Base-by-base conservation (phyloP, 108 stramenopile species). In the Cyclotella distinguenda region DNA sequence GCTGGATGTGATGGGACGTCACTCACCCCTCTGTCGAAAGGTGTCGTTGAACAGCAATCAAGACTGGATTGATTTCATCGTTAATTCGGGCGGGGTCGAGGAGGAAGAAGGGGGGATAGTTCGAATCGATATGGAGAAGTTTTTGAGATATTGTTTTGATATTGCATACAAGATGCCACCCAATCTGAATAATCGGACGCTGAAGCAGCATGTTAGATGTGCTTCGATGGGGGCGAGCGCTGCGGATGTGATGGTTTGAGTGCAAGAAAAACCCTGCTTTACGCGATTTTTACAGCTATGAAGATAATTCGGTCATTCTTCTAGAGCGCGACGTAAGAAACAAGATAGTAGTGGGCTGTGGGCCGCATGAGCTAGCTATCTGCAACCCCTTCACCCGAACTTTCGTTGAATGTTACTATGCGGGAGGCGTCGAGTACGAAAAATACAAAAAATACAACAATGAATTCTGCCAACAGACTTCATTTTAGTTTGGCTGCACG, bases 161-260 rank as follows among this genome's bases (percentile, higher is more conserved):
- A 64, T 77, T 34, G 75, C 75, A 6, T 77, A 64, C 39, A 77
- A 77, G 27, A 55, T 77, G 62, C 67, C 75, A 15, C 59, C 74
- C 23, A 47, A 21, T 42, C 53, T 51, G 27, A 28, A 21, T 5
- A 54, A 46, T 12, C 21, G 35, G 18, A 33, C 28, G 1, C 13
- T 33, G 2, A 34, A 27, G 1, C 8, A 13, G 9, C 52, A 56
- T 18, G 44, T 70, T 25, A 39, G 50, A n/a, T 13, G 25, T 32
- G 38, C 45, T 22, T 35, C 49, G 2, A 25, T 51, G 4, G 50
- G 38, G 12, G 38, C 38, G 38, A 38, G 38, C 38, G 12, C 38
- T 38, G 38, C 8, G 12, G 12, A 12, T 38, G 8, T 38, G 38
- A 38, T 38, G 38, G 12, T 38, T 38, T 38, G 12, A 10, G 38